Base-by-base conservation (phyloP, 306 rosid species). In the Inga oerstediana region DNA sequence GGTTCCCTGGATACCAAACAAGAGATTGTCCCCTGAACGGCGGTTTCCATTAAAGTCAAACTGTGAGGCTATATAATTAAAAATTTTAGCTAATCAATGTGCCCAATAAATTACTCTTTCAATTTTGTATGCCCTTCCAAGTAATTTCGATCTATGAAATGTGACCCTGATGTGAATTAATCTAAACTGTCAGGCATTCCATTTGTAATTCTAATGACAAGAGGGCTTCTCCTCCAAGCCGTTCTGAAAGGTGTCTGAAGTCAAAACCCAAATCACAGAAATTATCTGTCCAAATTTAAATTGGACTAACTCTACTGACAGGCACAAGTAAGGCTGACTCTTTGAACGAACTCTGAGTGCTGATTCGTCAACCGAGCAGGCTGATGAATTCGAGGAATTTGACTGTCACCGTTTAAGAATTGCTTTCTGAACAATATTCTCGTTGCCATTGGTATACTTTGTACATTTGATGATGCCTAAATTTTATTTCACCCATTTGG, bases 1-100 rank as follows among this genome's bases (percentile, higher is more conserved):
- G 52, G 79, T 45, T 62, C 72, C 75, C 87, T 74, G 34, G 49
- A 77, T 46, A 65, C 72, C 24, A 49, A 69, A 79, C n/a, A 65
- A 44, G 46, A 54, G 12, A 41, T 16, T 11, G 44, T 45, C 62
- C 66, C 76, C 19, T 65, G 49, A 27, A 44, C 70, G 10, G 41
- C 70, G 20, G 70, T 64, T 64, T 30, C 41, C 35, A 64, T 30
- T 27, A 6, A 64, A 64, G 39, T 51, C 64, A 49, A 76, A 32
- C n/a, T 39, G 15, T 61, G 30, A 17, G 43, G 74, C 5, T 46
- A 39, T 12, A 61, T 16, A 59, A 56, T 56, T 9, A 7, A 70
- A 19, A 7, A n/a, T 45, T 76, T 52, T 54, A 41, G 43, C 74
- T 14, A 76, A 77, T 77, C 45, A 58, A 34, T 13, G 14, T 51